A percentile compares a stretch with the other conserved stretches of the same genome.
These are phyloP conservation scores for Populus hybrid DNA, from an alignment of 441 rosid species.

Conservation along the genomic window DNA sequence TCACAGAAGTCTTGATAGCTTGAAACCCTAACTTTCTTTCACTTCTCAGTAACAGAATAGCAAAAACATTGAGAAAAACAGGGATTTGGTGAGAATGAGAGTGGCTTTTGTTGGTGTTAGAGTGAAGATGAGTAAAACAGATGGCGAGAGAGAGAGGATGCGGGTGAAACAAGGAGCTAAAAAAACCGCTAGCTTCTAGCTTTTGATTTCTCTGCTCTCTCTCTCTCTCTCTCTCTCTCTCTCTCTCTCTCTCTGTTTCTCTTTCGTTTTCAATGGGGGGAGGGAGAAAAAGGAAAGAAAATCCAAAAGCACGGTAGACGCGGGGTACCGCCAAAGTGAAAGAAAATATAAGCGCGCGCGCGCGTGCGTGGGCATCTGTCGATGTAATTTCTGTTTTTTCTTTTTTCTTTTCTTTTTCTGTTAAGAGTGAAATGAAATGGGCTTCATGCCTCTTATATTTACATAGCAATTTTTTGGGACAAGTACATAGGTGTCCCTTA, in stretches of 20 bases:
- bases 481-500: no score
- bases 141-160: not conserved
- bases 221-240: no score
- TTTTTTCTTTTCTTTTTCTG: no score
- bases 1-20: not conserved
- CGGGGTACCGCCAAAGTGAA: constrained; percentile 45
- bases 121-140: not conserved
- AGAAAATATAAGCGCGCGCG: not conserved
- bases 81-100: not conserved
- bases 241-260: not conserved
- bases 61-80: not conserved
- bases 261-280: not conserved
- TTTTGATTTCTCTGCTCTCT: not conserved
- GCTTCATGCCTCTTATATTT: not conserved
- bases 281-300: not conserved
- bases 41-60: not conserved
- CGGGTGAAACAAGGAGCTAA: not conserved
- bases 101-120: not conserved
- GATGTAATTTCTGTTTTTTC: not conserved
- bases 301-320: constrained; percentile 26
- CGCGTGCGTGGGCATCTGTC: not conserved
- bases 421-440: not conserved
- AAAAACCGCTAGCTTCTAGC: not conserved
- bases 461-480: no score
- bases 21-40: not conserved